These are phyloP conservation scores for Phytophthora foliorum DNA, from an alignment of 352 stramenopile genomes.

Conservation along the genomic window DNA sequence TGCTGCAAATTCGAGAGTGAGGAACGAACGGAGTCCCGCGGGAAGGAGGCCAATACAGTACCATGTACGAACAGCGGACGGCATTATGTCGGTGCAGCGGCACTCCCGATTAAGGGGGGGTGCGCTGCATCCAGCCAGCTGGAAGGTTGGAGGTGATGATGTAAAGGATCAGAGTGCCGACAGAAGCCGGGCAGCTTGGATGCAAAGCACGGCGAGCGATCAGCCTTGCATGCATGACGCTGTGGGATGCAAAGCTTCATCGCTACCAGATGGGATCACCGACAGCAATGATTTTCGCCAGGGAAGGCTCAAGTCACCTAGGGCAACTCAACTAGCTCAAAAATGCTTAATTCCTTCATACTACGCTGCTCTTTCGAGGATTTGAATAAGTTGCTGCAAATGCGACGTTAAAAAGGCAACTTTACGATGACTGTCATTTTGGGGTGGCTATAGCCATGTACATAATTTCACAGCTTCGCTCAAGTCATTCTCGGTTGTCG, in stretches of 20 bases:
- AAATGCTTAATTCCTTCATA: no score
- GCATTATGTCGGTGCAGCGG: conserved; percentile 20
- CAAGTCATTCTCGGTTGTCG: no score
- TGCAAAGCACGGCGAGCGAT: conserved; percentile 24
- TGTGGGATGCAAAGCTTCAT: conserved; percentile 19
- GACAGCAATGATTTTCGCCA: background rate
- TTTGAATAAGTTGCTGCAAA: no score
- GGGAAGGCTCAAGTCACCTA: background rate
- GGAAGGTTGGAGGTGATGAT: conserved; percentile 13
- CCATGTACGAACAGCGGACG: conserved; percentile 14
- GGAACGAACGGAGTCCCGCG: background rate
- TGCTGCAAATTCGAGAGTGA: conserved; percentile 38
- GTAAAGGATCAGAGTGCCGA: conserved; percentile 24
- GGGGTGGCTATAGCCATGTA: no score
- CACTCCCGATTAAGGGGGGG: conserved; percentile 12
- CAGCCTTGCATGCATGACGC: conserved; percentile 14
- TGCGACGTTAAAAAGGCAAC: no score
- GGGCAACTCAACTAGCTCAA: no score
- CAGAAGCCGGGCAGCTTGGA: conserved; percentile 16
- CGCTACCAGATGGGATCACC: conserved; percentile 15
- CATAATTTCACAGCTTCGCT: no score
- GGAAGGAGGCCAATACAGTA: background rate
- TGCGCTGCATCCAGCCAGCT: conserved; percentile 15
- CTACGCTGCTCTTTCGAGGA: no score
- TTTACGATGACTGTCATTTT: no score